Conservation (phyloP, 768 basidiomycete genomes). For the Strobilomyces confusus region DNA sequence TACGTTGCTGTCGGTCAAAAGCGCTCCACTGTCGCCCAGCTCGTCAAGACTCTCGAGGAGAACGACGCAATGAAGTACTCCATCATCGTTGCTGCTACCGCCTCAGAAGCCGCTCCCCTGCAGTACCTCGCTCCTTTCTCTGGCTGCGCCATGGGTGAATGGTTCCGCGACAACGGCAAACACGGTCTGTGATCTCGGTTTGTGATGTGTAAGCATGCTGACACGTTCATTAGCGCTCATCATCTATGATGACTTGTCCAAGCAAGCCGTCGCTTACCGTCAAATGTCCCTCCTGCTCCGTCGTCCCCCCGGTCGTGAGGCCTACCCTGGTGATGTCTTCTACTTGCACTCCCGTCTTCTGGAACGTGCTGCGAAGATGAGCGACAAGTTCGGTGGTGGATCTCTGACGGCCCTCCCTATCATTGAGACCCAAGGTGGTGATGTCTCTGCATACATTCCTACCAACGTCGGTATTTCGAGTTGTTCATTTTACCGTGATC, state of each 20-base stretch:
- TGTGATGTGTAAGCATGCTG: slow-evolving; percentile 3
- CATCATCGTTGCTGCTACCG: slow-evolving; percentile 98
- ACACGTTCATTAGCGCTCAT: slow-evolving; percentile 65
- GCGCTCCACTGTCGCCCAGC: slow-evolving; percentile 98
- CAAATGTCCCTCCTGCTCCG: slow-evolving; percentile 99
- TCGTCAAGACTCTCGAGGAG: slow-evolving; percentile 99
- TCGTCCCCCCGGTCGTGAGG: slow-evolving; percentile 99
- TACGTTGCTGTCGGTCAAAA: slow-evolving; percentile 99
- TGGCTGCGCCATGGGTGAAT: slow-evolving; percentile 99
- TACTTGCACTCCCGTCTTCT: slow-evolving; percentile 99
- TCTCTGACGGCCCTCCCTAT: slow-evolving; percentile 98
- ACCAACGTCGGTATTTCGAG: slow-evolving; percentile 59
- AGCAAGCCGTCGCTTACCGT: slow-evolving; percentile 99
- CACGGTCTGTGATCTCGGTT: slow-evolving; percentile 62
- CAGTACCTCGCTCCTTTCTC: slow-evolving; percentile 99
- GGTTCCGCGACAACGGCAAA: slow-evolving; percentile 99
- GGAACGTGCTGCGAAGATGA: slow-evolving; percentile 99
- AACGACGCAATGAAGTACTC: slow-evolving; percentile 99
- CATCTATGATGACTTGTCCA: slow-evolving; percentile 99
- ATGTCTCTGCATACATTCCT: slow-evolving; percentile 99
- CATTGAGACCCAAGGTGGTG: slow-evolving; percentile 99
- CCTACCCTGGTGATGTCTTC: slow-evolving; percentile 99
- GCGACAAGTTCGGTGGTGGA: slow-evolving; percentile 97
- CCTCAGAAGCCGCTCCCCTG: slow-evolving; percentile 97
- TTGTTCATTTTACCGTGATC: background rate